phyloP scores from a whole-genome alignment of 2,329 filamentous ascomycete genomes.

The Alternaria panax region DNA sequence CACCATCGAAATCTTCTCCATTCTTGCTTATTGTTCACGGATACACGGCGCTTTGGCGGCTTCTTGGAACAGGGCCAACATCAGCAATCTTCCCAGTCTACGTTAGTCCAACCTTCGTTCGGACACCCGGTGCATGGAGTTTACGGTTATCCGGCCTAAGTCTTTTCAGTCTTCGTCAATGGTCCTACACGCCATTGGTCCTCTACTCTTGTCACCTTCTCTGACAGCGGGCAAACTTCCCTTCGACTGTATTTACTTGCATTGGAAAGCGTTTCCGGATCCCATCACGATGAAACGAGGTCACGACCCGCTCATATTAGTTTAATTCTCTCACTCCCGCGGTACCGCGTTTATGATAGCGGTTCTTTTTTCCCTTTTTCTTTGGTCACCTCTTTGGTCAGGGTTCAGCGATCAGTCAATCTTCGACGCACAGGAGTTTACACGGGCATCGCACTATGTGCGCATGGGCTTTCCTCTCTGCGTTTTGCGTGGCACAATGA shows the following conservation, averaged over 20 bases:
- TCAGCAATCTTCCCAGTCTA: conserved; percentile 25
- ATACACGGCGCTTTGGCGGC: conserved; percentile 41
- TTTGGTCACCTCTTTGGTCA: conserved; percentile 12
- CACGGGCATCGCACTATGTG: conserved; percentile 27
- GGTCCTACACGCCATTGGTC: not conserved
- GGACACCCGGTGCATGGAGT: conserved; percentile 31
- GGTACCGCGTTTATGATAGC: conserved; percentile 18
- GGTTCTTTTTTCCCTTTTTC: conserved; percentile 19
- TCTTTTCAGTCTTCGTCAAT: conserved; percentile 10
- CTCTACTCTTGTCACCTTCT: conserved; percentile 3
- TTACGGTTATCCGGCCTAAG: conserved; percentile 35
- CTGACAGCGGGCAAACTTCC: conserved; percentile 19
- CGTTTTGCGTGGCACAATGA: conserved; percentile 14
- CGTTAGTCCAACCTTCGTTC: conserved; percentile 31
- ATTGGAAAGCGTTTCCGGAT: conserved; percentile 38
- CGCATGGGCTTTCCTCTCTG: conserved; percentile 17
- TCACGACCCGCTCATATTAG: conserved; percentile 40
- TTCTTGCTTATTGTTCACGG: conserved; percentile 51
- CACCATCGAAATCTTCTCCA: conserved; percentile 42
- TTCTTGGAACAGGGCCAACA: conserved; percentile 34
- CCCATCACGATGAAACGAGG: conserved; percentile 48
- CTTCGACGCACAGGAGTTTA: conserved; percentile 29
- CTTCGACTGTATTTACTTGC: conserved; percentile 43
- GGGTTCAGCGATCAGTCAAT: conserved; percentile 14
- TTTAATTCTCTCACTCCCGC: conserved; percentile 30